Conservation (phyloP, 805 yeast genomes). For the Pichia manshurica region DNA sequence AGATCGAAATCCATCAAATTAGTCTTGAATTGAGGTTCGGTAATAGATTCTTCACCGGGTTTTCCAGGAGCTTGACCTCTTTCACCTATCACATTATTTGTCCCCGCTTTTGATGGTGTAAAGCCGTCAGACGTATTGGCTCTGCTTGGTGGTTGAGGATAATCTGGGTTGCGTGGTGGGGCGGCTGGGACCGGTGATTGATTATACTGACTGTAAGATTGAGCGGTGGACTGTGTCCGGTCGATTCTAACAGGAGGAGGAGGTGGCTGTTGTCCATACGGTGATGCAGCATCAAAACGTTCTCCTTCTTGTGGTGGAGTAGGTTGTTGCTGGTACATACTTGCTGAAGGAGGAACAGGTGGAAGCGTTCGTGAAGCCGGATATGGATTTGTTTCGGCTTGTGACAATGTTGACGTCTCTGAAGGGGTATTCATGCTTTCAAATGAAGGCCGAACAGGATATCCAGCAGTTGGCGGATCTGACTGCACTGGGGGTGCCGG, state of each 20-base stretch:
- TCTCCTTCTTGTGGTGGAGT: too few relatives aligned
- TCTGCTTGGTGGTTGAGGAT: conserved; percentile 5
- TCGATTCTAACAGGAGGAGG: neutral
- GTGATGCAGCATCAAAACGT: too few relatives aligned
- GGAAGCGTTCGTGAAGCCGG: neutral
- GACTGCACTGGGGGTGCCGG: neutral
- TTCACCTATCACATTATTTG: conserved; percentile 7
- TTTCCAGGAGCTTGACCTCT: conserved; percentile 13
- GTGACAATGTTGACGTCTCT: neutral
- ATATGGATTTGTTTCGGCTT: neutral
- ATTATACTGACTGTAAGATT: neutral
- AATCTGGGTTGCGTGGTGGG: neutral
- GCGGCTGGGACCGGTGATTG: conserved; percentile 2
- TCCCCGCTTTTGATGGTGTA: conserved; percentile 4
- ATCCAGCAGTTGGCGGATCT: neutral
- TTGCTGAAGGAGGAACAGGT: too few relatives aligned
- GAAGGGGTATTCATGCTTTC: too few relatives aligned
- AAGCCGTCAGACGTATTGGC: neutral
- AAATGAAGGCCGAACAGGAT: too few relatives aligned
- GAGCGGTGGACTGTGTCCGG: too few relatives aligned
- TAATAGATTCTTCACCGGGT: conserved; percentile 16
- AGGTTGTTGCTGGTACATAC: too few relatives aligned
- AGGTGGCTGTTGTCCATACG: neutral
- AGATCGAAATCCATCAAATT: conserved; percentile 33
- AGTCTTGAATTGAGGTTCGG: conserved; percentile 26